A percentile compares a stretch with the other conserved stretches of the same genome.
Evolutionary conservation across 352 stramenopile genomes (phyloP).

Genomic region (Elongisporangium senticosum): DNA sequence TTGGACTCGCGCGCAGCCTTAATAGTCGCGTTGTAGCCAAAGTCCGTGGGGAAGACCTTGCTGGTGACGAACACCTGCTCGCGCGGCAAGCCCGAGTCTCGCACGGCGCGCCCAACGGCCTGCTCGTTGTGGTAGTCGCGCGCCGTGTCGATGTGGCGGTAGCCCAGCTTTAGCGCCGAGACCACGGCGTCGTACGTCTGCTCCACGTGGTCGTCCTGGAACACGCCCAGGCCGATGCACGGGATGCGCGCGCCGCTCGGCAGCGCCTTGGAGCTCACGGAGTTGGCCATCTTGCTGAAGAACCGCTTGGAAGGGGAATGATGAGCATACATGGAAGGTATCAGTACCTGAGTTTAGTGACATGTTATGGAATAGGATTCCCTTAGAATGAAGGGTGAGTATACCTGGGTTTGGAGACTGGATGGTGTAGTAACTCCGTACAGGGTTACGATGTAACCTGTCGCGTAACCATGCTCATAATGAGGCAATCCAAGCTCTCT

Average conservation of each 20-base stretch:
- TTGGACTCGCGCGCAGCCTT: constrained; percentile 33
- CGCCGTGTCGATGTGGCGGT: constrained; percentile 85
- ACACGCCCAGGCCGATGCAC: constrained; percentile 33
- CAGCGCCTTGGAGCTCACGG: constrained; percentile 16
- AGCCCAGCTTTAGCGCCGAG: constrained; percentile 50
- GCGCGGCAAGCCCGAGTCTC: constrained; percentile 50
- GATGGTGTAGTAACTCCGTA: no score
- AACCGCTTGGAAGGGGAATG: no score
- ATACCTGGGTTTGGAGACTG: no score
- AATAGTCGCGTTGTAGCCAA: constrained; percentile 29
- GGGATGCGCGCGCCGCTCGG: constrained; percentile 31
- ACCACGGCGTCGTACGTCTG: constrained; percentile 33
- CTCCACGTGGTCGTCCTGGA: constrained; percentile 23
- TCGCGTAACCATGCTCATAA: no score
- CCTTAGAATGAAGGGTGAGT: no score
- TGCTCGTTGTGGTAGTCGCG: constrained; percentile 78
- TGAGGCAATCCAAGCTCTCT: no score
- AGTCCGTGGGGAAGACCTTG: constrained; percentile 30
- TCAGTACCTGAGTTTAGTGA: no score
- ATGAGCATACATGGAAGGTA: no score
- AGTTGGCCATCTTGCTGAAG: constrained; percentile 12
- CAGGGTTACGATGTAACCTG: no score
- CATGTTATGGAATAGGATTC: no score
- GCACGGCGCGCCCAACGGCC: constrained; percentile 57
- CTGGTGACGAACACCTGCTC: constrained; percentile 73